Percentiles rank a stretch among this genome's conserved stretches.
Evolutionary conservation across 495 filamentous ascomycete genomes (phyloP).

Genomic region (Aspergillus sclerotiicarbonarius): DNA sequence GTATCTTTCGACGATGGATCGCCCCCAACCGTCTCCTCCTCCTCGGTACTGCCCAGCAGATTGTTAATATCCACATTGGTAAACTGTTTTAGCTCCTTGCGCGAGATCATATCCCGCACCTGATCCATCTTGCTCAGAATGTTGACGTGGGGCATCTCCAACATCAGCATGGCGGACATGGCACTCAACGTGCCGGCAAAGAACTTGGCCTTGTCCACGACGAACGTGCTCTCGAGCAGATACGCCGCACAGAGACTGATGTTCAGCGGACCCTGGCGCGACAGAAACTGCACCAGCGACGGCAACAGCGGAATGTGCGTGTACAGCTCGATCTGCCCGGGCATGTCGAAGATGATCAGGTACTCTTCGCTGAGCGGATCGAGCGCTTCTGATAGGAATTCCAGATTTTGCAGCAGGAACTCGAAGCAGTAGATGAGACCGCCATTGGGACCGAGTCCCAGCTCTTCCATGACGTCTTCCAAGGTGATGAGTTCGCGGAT

Average conservation of each 20-base stretch:
- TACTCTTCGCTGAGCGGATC: constrained; percentile 91
- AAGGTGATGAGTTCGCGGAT: constrained; percentile 96
- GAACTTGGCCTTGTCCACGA: constrained; percentile 93
- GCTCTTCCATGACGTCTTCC: constrained; percentile 98
- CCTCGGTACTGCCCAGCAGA: constrained; percentile 49
- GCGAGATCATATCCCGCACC: constrained; percentile 75
- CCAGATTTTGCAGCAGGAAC: constrained; percentile 87
- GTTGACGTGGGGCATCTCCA: constrained; percentile 94
- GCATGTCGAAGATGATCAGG: constrained; percentile 96
- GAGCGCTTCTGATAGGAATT: constrained; percentile 85
- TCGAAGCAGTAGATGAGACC: constrained; percentile 98
- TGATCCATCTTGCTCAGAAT: constrained; percentile 97
- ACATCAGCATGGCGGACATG: constrained; percentile 98
- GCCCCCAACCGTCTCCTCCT: constrained; percentile 32
- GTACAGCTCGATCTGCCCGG: constrained; percentile 97
- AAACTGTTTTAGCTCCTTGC: constrained; percentile 82
- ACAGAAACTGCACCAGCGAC: constrained; percentile 77
- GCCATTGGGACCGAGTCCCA: constrained; percentile 89
- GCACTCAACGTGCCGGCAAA: constrained; percentile 93
- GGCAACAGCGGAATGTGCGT: constrained; percentile 94
- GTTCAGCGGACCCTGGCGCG: constrained; percentile 74
- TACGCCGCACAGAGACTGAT: constrained; percentile 94
- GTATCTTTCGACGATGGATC: constrained; percentile 61
- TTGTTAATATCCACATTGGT: constrained; percentile 75
- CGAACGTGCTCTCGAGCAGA: constrained; percentile 90